Evolutionary conservation across 768 basidiomycete species (phyloP).

Genomic region (Astraeus odoratus): DNA sequence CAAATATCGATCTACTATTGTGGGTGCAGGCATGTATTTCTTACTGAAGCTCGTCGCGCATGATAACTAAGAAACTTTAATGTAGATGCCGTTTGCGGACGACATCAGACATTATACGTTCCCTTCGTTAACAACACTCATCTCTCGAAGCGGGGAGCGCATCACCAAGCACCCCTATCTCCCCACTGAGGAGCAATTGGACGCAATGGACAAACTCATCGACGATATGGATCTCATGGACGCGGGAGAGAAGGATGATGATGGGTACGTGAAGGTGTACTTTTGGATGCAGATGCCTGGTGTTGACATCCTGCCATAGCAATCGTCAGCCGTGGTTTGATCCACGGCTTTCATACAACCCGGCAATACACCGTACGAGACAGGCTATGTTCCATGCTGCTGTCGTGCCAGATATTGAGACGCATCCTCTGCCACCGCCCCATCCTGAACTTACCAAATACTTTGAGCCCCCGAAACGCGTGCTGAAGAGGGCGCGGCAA

Average conservation of each 20-base stretch:
- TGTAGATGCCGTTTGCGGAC: conserved; percentile 93
- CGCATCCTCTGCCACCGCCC: conserved; percentile 74
- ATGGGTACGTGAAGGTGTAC: conserved; percentile 45
- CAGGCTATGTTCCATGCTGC: conserved; percentile 91
- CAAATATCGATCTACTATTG: conserved; percentile 70
- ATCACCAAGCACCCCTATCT: conserved; percentile 75
- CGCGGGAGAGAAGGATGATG: conserved; percentile 68
- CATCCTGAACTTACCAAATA: conserved; percentile 83
- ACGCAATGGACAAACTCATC: conserved; percentile 83
- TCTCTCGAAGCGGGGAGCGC: conserved; percentile 67
- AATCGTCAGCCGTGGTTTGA: conserved; percentile 70
- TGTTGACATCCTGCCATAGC: conserved; percentile 31
- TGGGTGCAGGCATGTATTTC: conserved; percentile 69
- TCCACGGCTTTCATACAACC: conserved; percentile 73
- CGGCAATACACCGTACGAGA: conserved; percentile 84
- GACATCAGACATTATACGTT: conserved; percentile 87
- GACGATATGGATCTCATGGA: conserved; percentile 84
- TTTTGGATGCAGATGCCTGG: background rate
- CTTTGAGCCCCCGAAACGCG: conserved; percentile 67
- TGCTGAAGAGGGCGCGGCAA: conserved; percentile 52
- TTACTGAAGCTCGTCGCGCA: background rate
- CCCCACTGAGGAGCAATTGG: conserved; percentile 69
- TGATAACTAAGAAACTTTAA: background rate
- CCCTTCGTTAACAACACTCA: conserved; percentile 65
- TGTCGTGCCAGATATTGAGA: conserved; percentile 63